phyloP scores from a whole-genome alignment of 2,329 filamentous ascomycete species.

The Xenoacremonium recifei region DNA sequence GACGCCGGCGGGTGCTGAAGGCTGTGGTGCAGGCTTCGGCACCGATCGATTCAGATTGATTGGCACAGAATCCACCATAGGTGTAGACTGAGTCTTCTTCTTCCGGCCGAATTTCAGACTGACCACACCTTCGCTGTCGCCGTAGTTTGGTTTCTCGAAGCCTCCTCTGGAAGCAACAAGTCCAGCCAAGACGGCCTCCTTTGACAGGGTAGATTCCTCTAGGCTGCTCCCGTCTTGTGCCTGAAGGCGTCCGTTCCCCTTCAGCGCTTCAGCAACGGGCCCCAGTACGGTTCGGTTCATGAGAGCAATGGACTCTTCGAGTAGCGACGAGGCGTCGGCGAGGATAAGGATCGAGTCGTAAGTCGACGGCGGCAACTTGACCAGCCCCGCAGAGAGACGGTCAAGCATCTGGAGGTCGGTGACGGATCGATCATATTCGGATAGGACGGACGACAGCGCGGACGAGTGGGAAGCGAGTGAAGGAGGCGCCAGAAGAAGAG shows the following conservation, averaged over 20 bases:
- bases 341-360: constrained; percentile 87
- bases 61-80: constrained; percentile 23
- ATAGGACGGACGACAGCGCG: constrained; percentile 68
- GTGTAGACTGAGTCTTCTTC: constrained; percentile 27
- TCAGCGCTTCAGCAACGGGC: constrained; percentile 68
- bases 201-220: constrained; percentile 38
- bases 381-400: constrained; percentile 78
- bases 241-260: constrained; percentile 63
- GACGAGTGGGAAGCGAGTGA: constrained; percentile 85
- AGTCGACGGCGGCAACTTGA: constrained; percentile 69
- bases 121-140: constrained; percentile 56
- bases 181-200: constrained; percentile 81
- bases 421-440: constrained; percentile 67
- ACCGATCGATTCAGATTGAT: constrained; percentile 44
- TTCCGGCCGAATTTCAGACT: constrained; percentile 44
- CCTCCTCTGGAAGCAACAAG: constrained; percentile 62
- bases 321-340: constrained; percentile 69
- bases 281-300: constrained; percentile 67
- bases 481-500: constrained; percentile 84
- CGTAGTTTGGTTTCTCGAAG: constrained; percentile 72
- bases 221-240: constrained; percentile 68
- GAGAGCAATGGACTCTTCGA: constrained; percentile 62
- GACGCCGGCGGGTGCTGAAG: constrained; percentile 53
- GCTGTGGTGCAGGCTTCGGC: constrained; percentile 38
- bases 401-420: constrained; percentile 98